Percentiles rank a stretch among this genome's conserved stretches.
phyloP scores from a whole-genome alignment of 495 filamentous ascomycete species.

The Extremus antarcticus region DNA sequence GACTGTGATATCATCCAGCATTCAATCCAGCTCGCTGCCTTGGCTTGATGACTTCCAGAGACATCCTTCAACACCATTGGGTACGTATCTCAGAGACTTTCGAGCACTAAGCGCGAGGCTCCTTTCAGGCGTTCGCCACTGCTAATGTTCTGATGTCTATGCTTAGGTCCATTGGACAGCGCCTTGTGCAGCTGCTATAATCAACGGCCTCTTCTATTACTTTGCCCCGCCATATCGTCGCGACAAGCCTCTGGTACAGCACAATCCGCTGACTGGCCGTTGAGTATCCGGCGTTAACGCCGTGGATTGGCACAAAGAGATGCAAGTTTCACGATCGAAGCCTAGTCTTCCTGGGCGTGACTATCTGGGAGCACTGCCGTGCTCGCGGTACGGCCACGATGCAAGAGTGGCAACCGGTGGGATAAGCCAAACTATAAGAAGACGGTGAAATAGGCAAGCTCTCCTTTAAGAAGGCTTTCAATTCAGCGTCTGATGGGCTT shows the following conservation, averaged over 20 bases:
- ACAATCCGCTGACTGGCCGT: neutral
- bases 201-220: constrained; percentile 12
- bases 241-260: constrained; percentile 3
- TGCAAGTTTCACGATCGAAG: neutral
- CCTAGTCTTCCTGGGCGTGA: too few species aligned
- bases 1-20: neutral
- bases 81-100: neutral
- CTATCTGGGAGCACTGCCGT: too few species aligned
- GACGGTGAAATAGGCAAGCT: too few species aligned
- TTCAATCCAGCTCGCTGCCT: constrained; percentile 20
- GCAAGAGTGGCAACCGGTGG: too few species aligned
- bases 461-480: too few species aligned
- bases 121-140: neutral
- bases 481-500: too few species aligned
- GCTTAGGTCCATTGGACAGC: constrained; percentile 8
- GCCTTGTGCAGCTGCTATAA: neutral
- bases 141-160: neutral
- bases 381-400: too few species aligned
- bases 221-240: constrained; percentile 11
- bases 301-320: neutral
- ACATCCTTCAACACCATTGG: constrained; percentile 12
- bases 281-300: neutral
- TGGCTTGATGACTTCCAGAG: constrained; percentile 12
- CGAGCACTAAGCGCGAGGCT: too few species aligned
- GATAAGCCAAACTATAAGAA: too few species aligned